Conservation (phyloP, 768 basidiomycete genomes). For the Boletales sp. region DNA sequence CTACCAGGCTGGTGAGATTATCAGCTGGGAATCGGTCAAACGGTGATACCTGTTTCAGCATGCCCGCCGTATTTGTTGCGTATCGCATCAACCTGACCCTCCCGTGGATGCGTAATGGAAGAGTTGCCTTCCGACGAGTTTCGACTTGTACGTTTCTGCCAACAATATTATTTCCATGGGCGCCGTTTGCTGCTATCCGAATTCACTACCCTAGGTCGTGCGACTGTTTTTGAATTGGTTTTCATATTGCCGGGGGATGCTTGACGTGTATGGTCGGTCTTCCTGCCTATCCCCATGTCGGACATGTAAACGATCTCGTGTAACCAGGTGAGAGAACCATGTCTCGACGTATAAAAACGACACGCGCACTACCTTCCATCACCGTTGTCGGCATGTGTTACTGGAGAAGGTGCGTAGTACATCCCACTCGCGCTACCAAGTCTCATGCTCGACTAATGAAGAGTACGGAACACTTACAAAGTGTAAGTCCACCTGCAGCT, state of each 20-base stretch:
- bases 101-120: slow-evolving; percentile 31
- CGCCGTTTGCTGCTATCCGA: slow-evolving; percentile 10
- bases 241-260: slow-evolving; percentile 17
- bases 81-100: slow-evolving; percentile 11
- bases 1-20: slow-evolving; percentile 17
- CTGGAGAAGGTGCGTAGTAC: slow-evolving; percentile 49
- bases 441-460: slow-evolving; percentile 27
- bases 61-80: slow-evolving; percentile 5
- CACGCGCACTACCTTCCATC: not conserved
- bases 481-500: slow-evolving; percentile 32
- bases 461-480: slow-evolving; percentile 55
- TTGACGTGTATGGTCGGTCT: slow-evolving; percentile 27
- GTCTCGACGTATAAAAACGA: slow-evolving; percentile 29
- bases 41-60: slow-evolving; percentile 30
- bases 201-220: slow-evolving; percentile 26
- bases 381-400: slow-evolving; percentile 47
- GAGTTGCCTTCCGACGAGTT: slow-evolving; percentile 26
- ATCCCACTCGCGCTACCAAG: not conserved
- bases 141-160: slow-evolving; percentile 27
- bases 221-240: slow-evolving; percentile 26
- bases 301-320: slow-evolving; percentile 22
- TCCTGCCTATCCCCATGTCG: slow-evolving; percentile 24
- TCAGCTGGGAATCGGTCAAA: slow-evolving; percentile 24
- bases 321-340: slow-evolving; percentile 26
- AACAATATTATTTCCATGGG: slow-evolving; percentile 14